Evolutionary conservation across 257 asterid genomes (phyloP), one percentile per base, ranked within the genome.

Genomic region (Fraxinus quadrangulata): DNA sequence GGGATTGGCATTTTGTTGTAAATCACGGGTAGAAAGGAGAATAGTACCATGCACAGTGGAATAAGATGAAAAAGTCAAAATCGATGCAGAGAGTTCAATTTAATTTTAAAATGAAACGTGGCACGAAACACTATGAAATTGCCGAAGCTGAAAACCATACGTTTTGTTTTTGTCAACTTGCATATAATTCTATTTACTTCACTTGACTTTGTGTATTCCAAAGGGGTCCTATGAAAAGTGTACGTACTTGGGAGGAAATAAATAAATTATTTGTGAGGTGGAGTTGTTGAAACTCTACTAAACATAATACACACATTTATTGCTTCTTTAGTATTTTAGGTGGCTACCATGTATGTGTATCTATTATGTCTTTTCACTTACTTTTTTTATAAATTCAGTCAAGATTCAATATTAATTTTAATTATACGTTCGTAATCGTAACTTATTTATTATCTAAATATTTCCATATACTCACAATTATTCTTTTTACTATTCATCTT

Each of bases 281-380:
- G 89, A 86, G 91, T 92, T 77, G 97, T 90, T 92, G 91, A 45
- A 87, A 79, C 74, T 73, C 78, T 85, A 88, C 88, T 84, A 31
- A 79, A 79, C 81, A 36, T 65, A 70, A 74, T 66, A 81, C 87
- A 87, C 85, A 81, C 87, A 89, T 86, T 90, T 83, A 87, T 86
- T 87, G 84, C 81, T 13, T 79, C 83, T 72, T 86, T 79, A 80
- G 90, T 89, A 91, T 81, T 86, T 88, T 88, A 85, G 97, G 87
- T 90, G 88, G 84, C 77, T 70, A 74, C 67, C 1, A 59, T 21
- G 30, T 6, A 59, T 6, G 5, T 8, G 30, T 59, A 8, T 8
- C 26, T n/a, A 37, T 34, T 36, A 36, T 6, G 40, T 36, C 40
- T 36, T 36, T 36, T 36, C 40, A 34, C 7, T 34, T 34, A 34